These are phyloP conservation scores for Ogataea henricii DNA, from an alignment of 805 yeast species.

Conservation along the genomic window DNA sequence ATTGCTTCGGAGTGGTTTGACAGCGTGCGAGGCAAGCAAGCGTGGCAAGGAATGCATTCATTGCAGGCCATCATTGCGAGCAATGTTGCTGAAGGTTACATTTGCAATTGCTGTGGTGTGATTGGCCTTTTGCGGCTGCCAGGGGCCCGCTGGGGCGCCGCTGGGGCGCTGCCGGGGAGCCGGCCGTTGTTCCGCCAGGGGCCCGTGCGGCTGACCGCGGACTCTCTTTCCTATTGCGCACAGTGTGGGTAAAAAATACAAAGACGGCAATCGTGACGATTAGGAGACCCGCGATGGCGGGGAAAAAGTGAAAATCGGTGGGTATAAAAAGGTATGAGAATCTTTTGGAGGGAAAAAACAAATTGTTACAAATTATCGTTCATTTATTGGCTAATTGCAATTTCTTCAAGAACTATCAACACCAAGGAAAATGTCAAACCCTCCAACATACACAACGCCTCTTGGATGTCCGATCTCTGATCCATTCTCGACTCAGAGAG, in stretches of 20 bases:
- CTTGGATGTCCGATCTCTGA: conserved; percentile 78
- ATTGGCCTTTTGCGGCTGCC: no score
- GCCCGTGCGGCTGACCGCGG: conserved; percentile 2
- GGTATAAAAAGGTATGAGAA: conserved; percentile 1
- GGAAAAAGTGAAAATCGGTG: conserved; percentile 4
- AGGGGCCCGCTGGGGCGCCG: no score
- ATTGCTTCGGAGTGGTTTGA: no score
- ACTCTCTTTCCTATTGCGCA: conserved; percentile 7
- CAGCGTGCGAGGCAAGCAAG: neutral
- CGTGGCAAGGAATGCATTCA: no score
- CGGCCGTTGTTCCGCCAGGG: neutral
- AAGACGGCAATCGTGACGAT: conserved; percentile 3
- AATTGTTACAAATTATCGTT: neutral
- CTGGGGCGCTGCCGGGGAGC: no score
- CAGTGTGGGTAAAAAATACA: conserved; percentile 4
- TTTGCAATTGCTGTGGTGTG: neutral
- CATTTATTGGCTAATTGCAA: conserved; percentile 5
- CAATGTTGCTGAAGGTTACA: no score
- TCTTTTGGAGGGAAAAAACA: neutral
- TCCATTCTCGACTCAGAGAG: conserved; percentile 74
- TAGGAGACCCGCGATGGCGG: conserved; percentile 4
- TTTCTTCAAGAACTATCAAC: no score
- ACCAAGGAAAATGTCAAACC: conserved; percentile 31
- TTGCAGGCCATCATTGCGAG: no score
- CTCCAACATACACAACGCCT: conserved; percentile 69